Conservation (phyloP, 1,284 basidiomycete species). For the Austroboletus niveus region DNA sequence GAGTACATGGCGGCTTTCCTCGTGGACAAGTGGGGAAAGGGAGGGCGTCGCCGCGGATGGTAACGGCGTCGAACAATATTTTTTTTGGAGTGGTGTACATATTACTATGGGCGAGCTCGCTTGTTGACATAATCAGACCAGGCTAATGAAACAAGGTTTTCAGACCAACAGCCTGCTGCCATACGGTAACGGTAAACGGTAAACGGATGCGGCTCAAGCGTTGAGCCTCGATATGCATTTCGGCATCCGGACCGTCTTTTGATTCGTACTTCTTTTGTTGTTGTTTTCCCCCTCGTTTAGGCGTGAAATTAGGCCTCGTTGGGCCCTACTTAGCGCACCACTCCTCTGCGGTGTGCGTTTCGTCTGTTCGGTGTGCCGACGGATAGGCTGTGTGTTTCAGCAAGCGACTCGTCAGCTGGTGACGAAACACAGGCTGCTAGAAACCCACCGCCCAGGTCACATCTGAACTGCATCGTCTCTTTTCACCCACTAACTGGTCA, state of each 20-base stretch:
- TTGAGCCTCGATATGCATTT: neutral
- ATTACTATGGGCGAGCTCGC: neutral
- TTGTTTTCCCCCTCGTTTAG: neutral
- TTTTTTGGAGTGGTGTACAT: neutral
- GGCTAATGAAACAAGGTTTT: neutral
- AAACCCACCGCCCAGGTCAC: no score
- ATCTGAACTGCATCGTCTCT: no score
- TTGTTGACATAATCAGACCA: constrained; percentile 6
- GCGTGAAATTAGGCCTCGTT: no score
- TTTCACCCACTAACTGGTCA: no score
- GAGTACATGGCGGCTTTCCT: constrained; percentile 87
- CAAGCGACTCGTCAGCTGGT: no score
- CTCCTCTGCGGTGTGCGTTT: no score
- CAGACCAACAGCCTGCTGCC: neutral
- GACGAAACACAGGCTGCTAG: no score
- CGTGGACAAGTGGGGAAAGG: constrained; percentile 88
- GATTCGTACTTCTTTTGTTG: neutral
- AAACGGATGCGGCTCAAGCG: neutral
- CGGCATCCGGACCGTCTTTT: no score
- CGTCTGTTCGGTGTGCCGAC: no score
- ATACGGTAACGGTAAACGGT: neutral
- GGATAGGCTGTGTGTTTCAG: no score
- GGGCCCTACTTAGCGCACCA: no score
- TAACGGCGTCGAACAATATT: constrained; percentile 15
- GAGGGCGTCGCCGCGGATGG: constrained; percentile 63